These are phyloP conservation scores for Leishmania gerbilli DNA, from an alignment of 208 protist species.

Conservation along the genomic window DNA sequence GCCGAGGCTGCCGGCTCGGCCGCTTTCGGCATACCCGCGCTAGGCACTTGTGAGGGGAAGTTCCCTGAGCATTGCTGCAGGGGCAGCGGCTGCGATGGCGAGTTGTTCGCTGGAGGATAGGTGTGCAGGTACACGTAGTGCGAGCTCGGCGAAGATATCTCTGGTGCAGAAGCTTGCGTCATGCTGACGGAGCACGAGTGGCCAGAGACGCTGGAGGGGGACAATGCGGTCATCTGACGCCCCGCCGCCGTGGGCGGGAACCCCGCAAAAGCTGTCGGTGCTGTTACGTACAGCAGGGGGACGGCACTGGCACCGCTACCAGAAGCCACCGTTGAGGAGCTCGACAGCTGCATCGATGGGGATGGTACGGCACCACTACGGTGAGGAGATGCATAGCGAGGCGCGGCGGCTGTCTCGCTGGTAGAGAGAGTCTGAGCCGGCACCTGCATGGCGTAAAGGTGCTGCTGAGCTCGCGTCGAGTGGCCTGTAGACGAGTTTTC, in stretches of 20 bases:
- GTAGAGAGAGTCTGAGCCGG: neutral
- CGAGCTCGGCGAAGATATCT: neutral
- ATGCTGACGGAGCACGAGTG: neutral
- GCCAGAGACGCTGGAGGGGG: neutral
- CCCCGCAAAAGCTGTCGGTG: conserved; percentile 6
- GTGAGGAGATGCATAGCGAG: neutral
- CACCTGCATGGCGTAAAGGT: conserved; percentile 4
- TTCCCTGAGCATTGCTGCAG: neutral
- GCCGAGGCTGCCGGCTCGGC: neutral
- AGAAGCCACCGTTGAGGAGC: neutral
- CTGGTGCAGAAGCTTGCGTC: neutral
- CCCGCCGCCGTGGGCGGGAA: neutral
- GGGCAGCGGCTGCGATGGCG: neutral
- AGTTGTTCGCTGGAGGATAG: neutral
- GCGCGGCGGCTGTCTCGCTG: conserved; percentile 1
- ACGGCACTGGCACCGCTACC: neutral
- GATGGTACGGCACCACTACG: neutral
- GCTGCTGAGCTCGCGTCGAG: neutral
- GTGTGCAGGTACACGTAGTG: conserved; percentile 3
- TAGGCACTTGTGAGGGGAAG: neutral
- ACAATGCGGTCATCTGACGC: neutral
- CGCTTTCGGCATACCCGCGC: neutral
- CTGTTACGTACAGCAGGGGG: neutral
- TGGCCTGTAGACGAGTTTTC: neutral
- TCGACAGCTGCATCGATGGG: neutral